phyloP scores from a whole-genome alignment of 306 rosid genomes.

The Inga oerstediana region DNA sequence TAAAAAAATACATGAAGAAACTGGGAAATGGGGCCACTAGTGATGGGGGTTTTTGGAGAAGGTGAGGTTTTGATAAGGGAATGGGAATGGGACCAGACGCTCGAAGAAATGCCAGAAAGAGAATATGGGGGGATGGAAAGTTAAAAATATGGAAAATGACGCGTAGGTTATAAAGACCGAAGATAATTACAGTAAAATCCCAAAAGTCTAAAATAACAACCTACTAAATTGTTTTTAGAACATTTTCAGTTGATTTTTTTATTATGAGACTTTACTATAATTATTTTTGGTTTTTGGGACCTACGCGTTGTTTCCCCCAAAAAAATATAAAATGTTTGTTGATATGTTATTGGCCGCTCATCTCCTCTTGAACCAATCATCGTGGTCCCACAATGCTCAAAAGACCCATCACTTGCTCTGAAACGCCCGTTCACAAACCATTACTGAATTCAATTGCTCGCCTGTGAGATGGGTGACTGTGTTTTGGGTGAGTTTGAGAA shows the following conservation, averaged over 20 bases:
- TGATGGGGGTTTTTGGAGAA: constrained; percentile 27
- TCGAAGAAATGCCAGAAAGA: constrained; percentile 52
- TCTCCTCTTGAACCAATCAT: constrained; percentile 64
- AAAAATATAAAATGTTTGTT: constrained; percentile 69
- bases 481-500: constrained; percentile 24
- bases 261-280: too few species aligned
- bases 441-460: constrained; percentile 25
- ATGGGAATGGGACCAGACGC: constrained; percentile 66
- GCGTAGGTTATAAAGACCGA: too few species aligned
- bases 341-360: constrained; percentile 52
- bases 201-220: too few species aligned
- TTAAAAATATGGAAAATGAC: too few species aligned
- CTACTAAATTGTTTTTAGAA: too few species aligned
- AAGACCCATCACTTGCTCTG: constrained; percentile 50
- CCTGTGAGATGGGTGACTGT: constrained; percentile 6
- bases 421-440: constrained; percentile 39
- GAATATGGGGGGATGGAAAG: constrained; percentile 47
- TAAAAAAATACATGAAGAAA: not conserved
- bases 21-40: constrained; percentile 4
- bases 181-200: too few species aligned
- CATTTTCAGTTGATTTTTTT: too few species aligned
- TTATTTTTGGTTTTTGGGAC: too few species aligned
- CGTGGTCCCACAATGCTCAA: constrained; percentile 57
- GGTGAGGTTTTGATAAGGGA: constrained; percentile 19
- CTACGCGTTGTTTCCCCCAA: too few species aligned